A percentile compares a stretch with the other conserved stretches of the same genome.
phyloP scores from a whole-genome alignment of 257 asterid genomes.

The Salvia hispanica region DNA sequence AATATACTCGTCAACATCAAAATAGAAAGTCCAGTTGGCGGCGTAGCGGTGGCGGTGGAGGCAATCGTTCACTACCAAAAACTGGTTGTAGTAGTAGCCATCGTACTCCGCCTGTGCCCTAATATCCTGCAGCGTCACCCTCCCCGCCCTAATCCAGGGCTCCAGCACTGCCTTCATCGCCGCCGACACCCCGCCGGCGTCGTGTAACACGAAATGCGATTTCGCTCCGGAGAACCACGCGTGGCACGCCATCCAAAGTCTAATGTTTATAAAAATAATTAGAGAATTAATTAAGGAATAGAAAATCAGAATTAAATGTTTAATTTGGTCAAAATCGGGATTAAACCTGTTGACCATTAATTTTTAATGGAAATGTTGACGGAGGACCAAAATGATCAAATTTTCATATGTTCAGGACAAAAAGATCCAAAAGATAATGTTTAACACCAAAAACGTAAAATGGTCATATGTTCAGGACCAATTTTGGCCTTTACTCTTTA shows the following conservation, averaged over 20 bases:
- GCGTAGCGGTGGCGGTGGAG: constrained; percentile 57
- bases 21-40: constrained; percentile 65
- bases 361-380: too few relatives aligned
- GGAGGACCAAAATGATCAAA: too few relatives aligned
- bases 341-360: too few relatives aligned
- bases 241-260: constrained; percentile 75
- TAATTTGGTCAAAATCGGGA: too few relatives aligned
- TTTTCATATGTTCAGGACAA: too few relatives aligned
- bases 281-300: too few relatives aligned
- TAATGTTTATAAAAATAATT: too few relatives aligned
- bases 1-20: constrained; percentile 65
- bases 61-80: constrained; percentile 66
- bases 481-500: too few relatives aligned
- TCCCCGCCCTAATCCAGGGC: constrained; percentile 57
- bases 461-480: too few relatives aligned
- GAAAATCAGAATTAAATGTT: too few relatives aligned
- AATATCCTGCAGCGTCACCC: constrained; percentile 62
- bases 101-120: constrained; percentile 58
- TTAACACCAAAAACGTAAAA: too few relatives aligned
- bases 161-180: constrained; percentile 65
- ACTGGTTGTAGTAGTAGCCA: constrained; percentile 65
- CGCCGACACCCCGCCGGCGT: constrained; percentile 62
- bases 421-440: too few relatives aligned
- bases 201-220: constrained; percentile 68
- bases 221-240: constrained; percentile 57